phyloP scores from a whole-genome alignment of 2,329 filamentous ascomycete species.

The Diaporthe ilicicola region DNA sequence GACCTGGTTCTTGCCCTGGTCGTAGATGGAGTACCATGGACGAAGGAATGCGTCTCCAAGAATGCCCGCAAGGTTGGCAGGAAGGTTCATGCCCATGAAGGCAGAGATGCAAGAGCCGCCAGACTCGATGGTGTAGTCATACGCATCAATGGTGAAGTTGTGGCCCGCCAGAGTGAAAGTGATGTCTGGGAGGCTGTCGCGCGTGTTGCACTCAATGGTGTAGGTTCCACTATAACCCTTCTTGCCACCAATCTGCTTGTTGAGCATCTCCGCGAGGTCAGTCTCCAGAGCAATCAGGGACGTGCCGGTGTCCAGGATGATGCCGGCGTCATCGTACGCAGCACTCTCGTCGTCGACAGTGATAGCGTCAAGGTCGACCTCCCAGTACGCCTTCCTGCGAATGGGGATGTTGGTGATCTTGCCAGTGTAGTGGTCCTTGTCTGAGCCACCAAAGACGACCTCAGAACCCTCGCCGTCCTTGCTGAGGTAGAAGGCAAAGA shows the following conservation, averaged over 20 bases:
- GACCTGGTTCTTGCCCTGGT: constrained; percentile 88
- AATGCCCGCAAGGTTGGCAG: constrained; percentile 86
- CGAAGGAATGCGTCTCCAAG: constrained; percentile 88
- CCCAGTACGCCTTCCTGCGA: constrained; percentile 99
- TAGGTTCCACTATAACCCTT: constrained; percentile 98
- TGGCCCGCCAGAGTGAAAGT: constrained; percentile 90
- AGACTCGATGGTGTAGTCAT: constrained; percentile 96
- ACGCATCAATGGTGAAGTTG: constrained; percentile 88
- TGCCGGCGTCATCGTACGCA: constrained; percentile 92
- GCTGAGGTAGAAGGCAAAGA: constrained; percentile 97
- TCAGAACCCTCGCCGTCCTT: constrained; percentile 81
- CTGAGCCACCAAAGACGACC: constrained; percentile 88
- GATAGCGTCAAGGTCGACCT: constrained; percentile 95
- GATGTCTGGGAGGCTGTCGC: constrained; percentile 85
- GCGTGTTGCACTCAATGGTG: constrained; percentile 87
- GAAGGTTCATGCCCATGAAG: constrained; percentile 96
- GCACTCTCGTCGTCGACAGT: constrained; percentile 86
- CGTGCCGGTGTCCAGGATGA: constrained; percentile 97
- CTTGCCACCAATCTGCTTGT: constrained; percentile 97
- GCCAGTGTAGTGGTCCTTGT: constrained; percentile 82
- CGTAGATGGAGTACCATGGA: constrained; percentile 95
- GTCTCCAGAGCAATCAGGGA: constrained; percentile 95
- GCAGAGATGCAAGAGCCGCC: constrained; percentile 96
- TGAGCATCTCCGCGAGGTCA: constrained; percentile 92
- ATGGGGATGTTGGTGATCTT: constrained; percentile 93